Percentiles rank a stretch among this genome's conserved stretches.
These are phyloP conservation scores for Sugiyamaella americana DNA, from an alignment of 805 yeast species.

Conservation along the genomic window DNA sequence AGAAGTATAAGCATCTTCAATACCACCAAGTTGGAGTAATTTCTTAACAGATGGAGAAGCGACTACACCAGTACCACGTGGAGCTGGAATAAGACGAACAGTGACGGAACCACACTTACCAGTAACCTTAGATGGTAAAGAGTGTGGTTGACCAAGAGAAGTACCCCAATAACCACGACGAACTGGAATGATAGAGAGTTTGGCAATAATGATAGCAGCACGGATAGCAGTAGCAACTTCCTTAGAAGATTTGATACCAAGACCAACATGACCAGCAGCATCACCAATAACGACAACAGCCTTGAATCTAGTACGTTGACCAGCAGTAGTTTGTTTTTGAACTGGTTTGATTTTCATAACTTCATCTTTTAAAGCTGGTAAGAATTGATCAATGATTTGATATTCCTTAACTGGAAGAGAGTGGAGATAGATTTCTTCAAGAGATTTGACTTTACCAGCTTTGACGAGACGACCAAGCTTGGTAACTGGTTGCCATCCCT, in stretches of 20 bases:
- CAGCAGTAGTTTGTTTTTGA: constrained; percentile 99
- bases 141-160: constrained; percentile 99
- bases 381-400: constrained; percentile 95
- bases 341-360: constrained; percentile 99
- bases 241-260: constrained; percentile 99
- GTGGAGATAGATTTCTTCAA: constrained; percentile 99
- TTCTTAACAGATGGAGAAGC: constrained; percentile 99
- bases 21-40: constrained; percentile 98
- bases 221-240: constrained; percentile 99
- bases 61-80: constrained; percentile 99
- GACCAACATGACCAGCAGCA: constrained; percentile 99
- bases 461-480: constrained; percentile 99
- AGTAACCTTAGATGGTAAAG: constrained; percentile 94
- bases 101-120: constrained; percentile 99
- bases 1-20: constrained; percentile 98
- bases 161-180: constrained; percentile 99
- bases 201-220: constrained; percentile 99
- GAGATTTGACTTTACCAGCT: constrained; percentile 94
- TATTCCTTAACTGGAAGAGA: constrained; percentile 98
- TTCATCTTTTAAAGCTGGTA: constrained; percentile 95
- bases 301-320: constrained; percentile 99
- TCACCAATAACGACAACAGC: constrained; percentile 99
- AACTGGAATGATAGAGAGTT: constrained; percentile 97
- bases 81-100: constrained; percentile 98
- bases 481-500: constrained; percentile 99